phyloP scores from a whole-genome alignment of 1,139 yeast genomes.

The Wickerhamomyces sp. region DNA sequence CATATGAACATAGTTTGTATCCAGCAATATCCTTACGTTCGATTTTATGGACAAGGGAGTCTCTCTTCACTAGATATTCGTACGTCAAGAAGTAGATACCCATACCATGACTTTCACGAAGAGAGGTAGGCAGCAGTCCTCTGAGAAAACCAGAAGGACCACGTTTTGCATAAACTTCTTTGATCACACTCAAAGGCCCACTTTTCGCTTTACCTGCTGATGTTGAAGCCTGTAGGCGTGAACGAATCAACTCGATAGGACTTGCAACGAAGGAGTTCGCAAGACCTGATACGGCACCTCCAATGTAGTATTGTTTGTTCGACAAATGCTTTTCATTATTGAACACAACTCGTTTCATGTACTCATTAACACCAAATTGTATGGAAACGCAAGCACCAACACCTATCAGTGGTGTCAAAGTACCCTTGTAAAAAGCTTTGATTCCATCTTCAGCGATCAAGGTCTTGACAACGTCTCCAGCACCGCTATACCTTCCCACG shows the following conservation, averaged over 20 bases:
- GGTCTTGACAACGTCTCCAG: slow-evolving; percentile 69
- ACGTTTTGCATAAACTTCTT: slow-evolving; percentile 45
- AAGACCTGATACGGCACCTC: slow-evolving; percentile 87
- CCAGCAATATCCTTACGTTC: slow-evolving; percentile 71
- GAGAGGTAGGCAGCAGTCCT: slow-evolving; percentile 74
- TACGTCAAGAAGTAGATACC: slow-evolving; percentile 87
- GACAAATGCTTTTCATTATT: slow-evolving; percentile 35
- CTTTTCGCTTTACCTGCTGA: slow-evolving; percentile 23
- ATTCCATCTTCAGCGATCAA: slow-evolving; percentile 72
- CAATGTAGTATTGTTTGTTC: slow-evolving; percentile 58
- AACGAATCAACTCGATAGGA: slow-evolving; percentile 92
- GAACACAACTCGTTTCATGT: slow-evolving; percentile 73
- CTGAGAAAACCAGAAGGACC: slow-evolving; percentile 65
- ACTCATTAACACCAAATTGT: slow-evolving; percentile 86
- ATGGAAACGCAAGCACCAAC: slow-evolving; percentile 93
- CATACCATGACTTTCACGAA: slow-evolving; percentile 83
- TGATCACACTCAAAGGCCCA: slow-evolving; percentile 81
- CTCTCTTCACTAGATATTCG: slow-evolving; percentile 74
- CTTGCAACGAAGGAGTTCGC: slow-evolving; percentile 84
- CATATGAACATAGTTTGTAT: slow-evolving; percentile 74
- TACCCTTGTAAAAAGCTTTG: slow-evolving; percentile 83
- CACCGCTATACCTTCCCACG: slow-evolving; percentile 67
- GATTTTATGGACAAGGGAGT: slow-evolving; percentile 38
- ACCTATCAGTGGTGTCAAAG: slow-evolving; percentile 79
- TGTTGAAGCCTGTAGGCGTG: slow-evolving; percentile 77